phyloP scores from a whole-genome alignment of 108 stramenopile species.

The Pseudonitzschia multistriata region DNA sequence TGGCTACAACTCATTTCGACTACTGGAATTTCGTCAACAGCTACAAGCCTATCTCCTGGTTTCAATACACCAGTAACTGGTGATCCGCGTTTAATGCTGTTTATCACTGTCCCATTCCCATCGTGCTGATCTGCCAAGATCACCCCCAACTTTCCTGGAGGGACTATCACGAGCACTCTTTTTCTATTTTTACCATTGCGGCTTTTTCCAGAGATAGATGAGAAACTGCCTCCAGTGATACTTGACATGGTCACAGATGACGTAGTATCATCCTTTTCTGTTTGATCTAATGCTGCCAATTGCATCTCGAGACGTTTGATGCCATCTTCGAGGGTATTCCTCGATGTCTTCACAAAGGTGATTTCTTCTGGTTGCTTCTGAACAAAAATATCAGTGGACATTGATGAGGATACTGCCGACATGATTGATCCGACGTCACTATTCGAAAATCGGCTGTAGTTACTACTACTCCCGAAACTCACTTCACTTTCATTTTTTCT shows the following conservation, averaged over 20 bases:
- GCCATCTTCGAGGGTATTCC: slow-evolving; percentile 24
- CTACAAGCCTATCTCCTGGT: slow-evolving; percentile 45
- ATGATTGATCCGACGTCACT: neutral
- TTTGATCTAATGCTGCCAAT: slow-evolving; percentile 25
- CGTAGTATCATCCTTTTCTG: slow-evolving; percentile 13
- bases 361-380: slow-evolving; percentile 10
- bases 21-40: slow-evolving; percentile 58
- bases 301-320: slow-evolving; percentile 38
- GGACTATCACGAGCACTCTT: slow-evolving; percentile 40
- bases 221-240: slow-evolving; percentile 22
- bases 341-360: slow-evolving; percentile 11
- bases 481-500: slow-evolving; percentile 9
- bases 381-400: slow-evolving; percentile 13
- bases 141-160: slow-evolving; percentile 72
- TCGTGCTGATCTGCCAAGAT: slow-evolving; percentile 61
- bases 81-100: slow-evolving; percentile 36
- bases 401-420: slow-evolving; percentile 13
- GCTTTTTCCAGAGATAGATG: slow-evolving; percentile 17
- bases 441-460: slow-evolving; percentile 8
- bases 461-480: slow-evolving; percentile 10
- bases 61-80: slow-evolving; percentile 30
- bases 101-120: slow-evolving; percentile 47
- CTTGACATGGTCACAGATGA: slow-evolving; percentile 26
- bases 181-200: slow-evolving; percentile 5
- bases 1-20: slow-evolving; percentile 53